A percentile compares a stretch with the other conserved stretches of the same genome.
phyloP scores from a whole-genome alignment of 2,329 filamentous ascomycete genomes.

The Trichophyton simii region DNA sequence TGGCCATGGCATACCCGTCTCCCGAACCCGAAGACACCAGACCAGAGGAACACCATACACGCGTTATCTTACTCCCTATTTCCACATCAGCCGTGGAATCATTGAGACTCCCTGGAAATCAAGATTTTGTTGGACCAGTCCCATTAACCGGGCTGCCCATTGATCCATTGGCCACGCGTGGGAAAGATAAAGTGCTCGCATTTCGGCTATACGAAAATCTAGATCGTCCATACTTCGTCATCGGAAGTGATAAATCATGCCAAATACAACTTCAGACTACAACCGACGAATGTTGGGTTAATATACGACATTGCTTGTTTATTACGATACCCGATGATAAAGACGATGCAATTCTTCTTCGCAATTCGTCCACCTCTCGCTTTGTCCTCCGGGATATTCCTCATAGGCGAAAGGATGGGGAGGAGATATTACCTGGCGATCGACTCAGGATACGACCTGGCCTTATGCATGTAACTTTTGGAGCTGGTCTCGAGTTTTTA shows the following conservation, averaged over 20 bases:
- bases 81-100: not conserved
- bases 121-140: not conserved
- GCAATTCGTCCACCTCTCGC: not conserved
- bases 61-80: not conserved
- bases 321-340: not conserved
- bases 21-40: not conserved
- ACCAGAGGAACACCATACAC: not conserved
- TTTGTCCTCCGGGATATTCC: not conserved
- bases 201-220: not conserved
- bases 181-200: not conserved
- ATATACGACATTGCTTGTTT: not conserved
- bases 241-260: not conserved
- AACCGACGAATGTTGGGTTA: constrained; percentile 3
- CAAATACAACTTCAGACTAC: not conserved
- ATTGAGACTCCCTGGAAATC: not conserved
- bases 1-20: not conserved
- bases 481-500: constrained; percentile 2
- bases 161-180: not conserved
- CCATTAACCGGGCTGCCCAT: not conserved
- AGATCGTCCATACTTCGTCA: not conserved
- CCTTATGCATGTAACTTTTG: constrained; percentile 1
- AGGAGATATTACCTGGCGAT: not conserved
- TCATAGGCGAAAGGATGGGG: not conserved
- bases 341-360: not conserved
- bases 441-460: not conserved